Evolutionary conservation across 345 rosid species (phyloP), one percentile per base, ranked within the genome.

Genomic region (Brassica nigra): DNA sequence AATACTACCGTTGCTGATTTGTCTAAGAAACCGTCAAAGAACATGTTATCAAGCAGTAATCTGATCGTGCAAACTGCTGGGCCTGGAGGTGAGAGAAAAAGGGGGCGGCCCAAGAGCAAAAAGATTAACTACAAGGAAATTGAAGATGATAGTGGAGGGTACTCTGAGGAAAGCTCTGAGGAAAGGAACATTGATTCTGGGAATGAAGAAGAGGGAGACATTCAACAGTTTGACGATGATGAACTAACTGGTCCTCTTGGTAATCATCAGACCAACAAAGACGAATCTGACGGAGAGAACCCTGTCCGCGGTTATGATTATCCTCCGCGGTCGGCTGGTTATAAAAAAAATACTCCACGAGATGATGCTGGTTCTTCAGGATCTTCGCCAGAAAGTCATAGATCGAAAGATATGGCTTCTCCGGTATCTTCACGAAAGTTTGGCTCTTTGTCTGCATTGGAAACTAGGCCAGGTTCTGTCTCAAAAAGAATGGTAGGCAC

Each of bases 361-460:
- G 94, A 90, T 66, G 93, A 88, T 83, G 89, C 88, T 16, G 95
- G 91, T 85, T 90, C 97, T 58, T 90, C 99, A 7, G 98, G 93
- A 79, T 96, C 99, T 81, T 96, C 99, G 15, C 86, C 92, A 8
- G 95, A 89, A 71, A 83, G 87, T 85, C 90, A 77, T 74, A 93
- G 89, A 88, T 79, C 87, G 71, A 75, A 81, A 29, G 89, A 80
- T 76, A 87, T 86, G 70, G 89, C 88, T 52, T 93, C 99, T 86
- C 98, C 97, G 30, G 89, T 88, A 85, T 90, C 98, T 84, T 88
- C 98, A 31, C 88, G 81, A 85, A 96, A 96, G 85, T 96, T 96
- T 84, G 97, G 97, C 15, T 96, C 97, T 80, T 89, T 96, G 67
- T 93, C 97, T 65, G 99, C 99, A 31, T 86, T 96, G 82, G 99